A percentile compares a stretch with the other conserved stretches of the same genome.
These are phyloP conservation scores for Talaromyces rugulosus DNA, from an alignment of 2,329 filamentous ascomycete genomes.

Conservation along the genomic window DNA sequence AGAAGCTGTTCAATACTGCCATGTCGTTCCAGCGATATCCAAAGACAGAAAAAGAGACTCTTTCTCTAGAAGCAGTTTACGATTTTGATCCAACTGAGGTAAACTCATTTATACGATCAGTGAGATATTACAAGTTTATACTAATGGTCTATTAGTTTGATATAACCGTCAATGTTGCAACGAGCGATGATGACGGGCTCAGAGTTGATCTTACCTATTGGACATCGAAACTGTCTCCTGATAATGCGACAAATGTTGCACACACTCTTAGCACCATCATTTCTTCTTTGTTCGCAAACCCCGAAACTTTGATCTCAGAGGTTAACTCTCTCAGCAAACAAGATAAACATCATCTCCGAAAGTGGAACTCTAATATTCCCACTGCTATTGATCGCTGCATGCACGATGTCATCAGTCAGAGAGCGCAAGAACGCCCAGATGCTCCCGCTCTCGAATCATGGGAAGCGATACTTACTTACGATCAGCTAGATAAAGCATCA, in stretches of 20 bases:
- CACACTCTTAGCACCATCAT: background rate
- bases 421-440: conserved; percentile 1
- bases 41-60: background rate
- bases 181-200: conserved; percentile 13
- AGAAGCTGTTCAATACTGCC: conserved; percentile 1
- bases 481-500: conserved; percentile 23
- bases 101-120: background rate
- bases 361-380: conserved; percentile 3
- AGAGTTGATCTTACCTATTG: conserved; percentile 13
- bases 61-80: background rate
- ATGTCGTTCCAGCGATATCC: background rate
- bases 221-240: background rate
- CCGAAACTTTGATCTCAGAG: background rate
- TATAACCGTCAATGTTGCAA: background rate
- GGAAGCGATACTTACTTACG: conserved; percentile 21
- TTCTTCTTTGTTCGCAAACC: background rate
- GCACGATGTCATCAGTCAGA: background rate
- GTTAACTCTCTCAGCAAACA: conserved; percentile 9
- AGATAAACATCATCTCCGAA: conserved; percentile 3
- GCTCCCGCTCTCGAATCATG: conserved; percentile 18
- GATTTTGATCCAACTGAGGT: background rate
- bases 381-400: background rate
- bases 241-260: background rate
- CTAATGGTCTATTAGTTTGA: background rate
- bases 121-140: background rate